These are phyloP conservation scores for Alternaria sp. DNA, from an alignment of 2,329 filamentous ascomycete genomes.

Conservation along the genomic window DNA sequence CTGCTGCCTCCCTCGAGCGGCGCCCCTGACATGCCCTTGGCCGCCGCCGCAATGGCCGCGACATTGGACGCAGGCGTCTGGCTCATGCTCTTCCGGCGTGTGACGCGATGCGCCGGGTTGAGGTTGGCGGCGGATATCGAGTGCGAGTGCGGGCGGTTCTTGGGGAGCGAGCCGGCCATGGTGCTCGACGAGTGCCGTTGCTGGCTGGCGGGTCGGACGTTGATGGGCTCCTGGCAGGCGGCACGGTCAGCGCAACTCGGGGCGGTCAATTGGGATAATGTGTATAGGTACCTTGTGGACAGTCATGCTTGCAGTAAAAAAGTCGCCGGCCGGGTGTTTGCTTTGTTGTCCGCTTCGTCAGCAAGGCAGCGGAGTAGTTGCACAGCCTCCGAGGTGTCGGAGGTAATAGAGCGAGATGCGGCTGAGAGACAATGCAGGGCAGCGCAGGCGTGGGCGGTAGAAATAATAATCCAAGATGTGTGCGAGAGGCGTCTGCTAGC, in stretches of 20 bases:
- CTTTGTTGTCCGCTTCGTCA: conserved; percentile 24
- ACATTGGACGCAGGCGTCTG: conserved; percentile 76
- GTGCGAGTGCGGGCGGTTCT: conserved; percentile 80
- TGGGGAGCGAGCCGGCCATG: conserved; percentile 64
- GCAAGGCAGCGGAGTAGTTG: conserved; percentile 21
- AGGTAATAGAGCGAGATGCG: conserved; percentile 24
- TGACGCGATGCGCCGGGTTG: conserved; percentile 83
- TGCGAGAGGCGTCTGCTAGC: conserved; percentile 18
- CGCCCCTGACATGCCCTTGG: conserved; percentile 68
- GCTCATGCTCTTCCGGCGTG: conserved; percentile 90
- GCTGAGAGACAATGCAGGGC: conserved; percentile 30
- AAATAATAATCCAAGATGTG: conserved; percentile 18
- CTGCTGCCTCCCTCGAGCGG: conserved; percentile 57
- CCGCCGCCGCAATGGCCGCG: conserved; percentile 75
- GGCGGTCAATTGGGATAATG: conserved; percentile 4
- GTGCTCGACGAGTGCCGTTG: conserved; percentile 57
- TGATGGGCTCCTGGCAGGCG: conserved; percentile 47
- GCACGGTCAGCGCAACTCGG: conserved; percentile 38
- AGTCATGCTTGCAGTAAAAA: conserved; percentile 39
- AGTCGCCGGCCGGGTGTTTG: conserved; percentile 13
- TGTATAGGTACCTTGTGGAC: conserved; percentile 45
- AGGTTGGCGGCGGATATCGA: conserved; percentile 78
- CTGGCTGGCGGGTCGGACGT: conserved; percentile 53
- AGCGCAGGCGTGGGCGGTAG: conserved; percentile 13
- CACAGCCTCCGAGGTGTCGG: conserved; percentile 30